These are phyloP conservation scores for Prunus kanzakura DNA, from an alignment of 306 rosid species.

Conservation along the genomic window DNA sequence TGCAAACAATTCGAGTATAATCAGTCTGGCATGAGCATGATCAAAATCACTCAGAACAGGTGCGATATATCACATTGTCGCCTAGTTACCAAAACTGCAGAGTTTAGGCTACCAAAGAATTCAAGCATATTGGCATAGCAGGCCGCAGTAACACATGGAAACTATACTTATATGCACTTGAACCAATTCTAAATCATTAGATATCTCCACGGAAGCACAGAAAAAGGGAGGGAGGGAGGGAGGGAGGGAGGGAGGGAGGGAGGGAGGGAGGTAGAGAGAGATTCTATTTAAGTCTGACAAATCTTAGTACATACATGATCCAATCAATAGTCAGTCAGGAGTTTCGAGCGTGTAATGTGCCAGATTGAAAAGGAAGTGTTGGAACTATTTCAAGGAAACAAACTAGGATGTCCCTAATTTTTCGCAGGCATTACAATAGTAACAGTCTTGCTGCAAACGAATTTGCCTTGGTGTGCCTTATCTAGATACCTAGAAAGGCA, in stretches of 20 bases:
- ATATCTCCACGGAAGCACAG: neutral
- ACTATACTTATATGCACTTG: no score
- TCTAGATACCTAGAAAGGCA: constrained; percentile 41
- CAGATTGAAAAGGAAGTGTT: neutral
- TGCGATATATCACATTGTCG: no score
- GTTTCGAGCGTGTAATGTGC: neutral
- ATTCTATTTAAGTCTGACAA: constrained; percentile 3
- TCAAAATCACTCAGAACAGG: no score
- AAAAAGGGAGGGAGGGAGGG: neutral
- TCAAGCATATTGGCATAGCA: neutral
- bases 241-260: neutral
- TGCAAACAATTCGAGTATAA: no score
- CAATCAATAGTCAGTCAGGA: neutral
- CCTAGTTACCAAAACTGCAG: no score
- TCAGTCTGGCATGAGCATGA: no score
- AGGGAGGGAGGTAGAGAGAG: neutral
- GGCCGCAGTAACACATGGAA: neutral
- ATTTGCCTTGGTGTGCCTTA: neutral
- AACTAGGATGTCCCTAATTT: constrained; percentile 11
- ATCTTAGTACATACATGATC: constrained; percentile 1
- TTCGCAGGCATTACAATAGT: neutral
- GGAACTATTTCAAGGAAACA: constrained; percentile 2
- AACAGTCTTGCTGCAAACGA: neutral
- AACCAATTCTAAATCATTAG: neutral
- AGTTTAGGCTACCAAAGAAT: no score